Evolutionary conservation across 192 early-diverging fungal genomes (phyloP).

Genomic region (Mortierella claussenii): DNA sequence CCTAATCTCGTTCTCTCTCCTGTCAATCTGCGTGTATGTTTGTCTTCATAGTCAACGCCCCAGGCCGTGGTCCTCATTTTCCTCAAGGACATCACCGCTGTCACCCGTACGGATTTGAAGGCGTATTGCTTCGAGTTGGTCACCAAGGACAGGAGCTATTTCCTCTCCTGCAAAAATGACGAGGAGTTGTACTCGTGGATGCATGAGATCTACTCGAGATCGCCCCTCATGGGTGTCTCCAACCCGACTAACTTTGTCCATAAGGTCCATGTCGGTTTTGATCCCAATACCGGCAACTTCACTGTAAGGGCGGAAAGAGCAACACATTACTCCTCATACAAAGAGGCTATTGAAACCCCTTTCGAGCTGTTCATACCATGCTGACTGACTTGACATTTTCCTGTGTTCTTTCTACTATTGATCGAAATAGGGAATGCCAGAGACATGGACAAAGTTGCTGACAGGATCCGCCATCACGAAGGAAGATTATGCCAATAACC

Average conservation of each 20-base stretch:
- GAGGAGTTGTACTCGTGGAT: slow-evolving; percentile 99
- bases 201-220: slow-evolving; percentile 95
- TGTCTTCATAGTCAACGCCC: slow-evolving; percentile 82
- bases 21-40: too few relatives aligned
- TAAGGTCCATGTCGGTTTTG: slow-evolving; percentile 81
- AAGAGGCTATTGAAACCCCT: not conserved
- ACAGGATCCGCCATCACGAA: slow-evolving; percentile 95
- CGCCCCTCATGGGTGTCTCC: slow-evolving; percentile 82
- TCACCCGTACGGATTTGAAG: slow-evolving; percentile 90
- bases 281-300: slow-evolving; percentile 67
- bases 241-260: slow-evolving; percentile 89
- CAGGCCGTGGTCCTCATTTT: slow-evolving; percentile 92
- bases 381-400: not conserved
- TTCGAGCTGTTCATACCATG: too few relatives aligned
- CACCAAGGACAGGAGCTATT: slow-evolving; percentile 95
- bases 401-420: not conserved
- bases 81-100: slow-evolving; percentile 90
- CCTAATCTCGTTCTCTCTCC: not conserved
- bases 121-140: slow-evolving; percentile 94
- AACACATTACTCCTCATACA: not conserved
- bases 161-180: slow-evolving; percentile 92
- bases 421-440: slow-evolving; percentile 90
- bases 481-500: slow-evolving; percentile 98
- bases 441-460: slow-evolving; percentile 94
- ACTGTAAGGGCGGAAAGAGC: slow-evolving; percentile 51